Percentiles rank a stretch among this genome's conserved stretches.
These are phyloP conservation scores for Diatrype stigma DNA, from an alignment of 2,329 filamentous ascomycete genomes.

Conservation along the genomic window DNA sequence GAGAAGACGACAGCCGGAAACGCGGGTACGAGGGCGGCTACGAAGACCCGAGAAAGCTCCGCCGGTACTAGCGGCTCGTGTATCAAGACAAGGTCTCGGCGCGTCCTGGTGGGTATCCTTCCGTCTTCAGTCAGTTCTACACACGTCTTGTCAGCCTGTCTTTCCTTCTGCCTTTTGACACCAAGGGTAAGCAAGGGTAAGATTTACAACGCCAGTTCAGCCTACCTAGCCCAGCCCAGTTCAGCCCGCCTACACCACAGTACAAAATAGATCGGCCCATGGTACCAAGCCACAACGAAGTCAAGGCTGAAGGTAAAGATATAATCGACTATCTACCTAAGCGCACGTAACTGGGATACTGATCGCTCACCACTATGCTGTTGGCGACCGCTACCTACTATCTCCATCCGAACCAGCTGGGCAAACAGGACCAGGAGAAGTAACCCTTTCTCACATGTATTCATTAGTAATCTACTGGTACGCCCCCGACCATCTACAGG, in stretches of 20 bases:
- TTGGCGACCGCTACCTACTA: slow-evolving; percentile 6
- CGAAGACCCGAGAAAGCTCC: slow-evolving; percentile 70
- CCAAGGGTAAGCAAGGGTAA: slow-evolving; percentile 34
- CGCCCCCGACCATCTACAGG: background rate
- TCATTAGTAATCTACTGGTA: slow-evolving; percentile 11
- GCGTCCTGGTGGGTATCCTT: slow-evolving; percentile 45
- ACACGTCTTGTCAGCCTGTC: slow-evolving; percentile 25
- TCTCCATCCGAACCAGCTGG: background rate
- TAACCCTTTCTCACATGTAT: slow-evolving; percentile 23
- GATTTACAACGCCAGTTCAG: slow-evolving; percentile 12
- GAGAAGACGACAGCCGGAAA: slow-evolving; percentile 59
- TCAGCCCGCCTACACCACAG: background rate
- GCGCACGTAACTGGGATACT: slow-evolving; percentile 1
- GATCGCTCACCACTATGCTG: background rate
- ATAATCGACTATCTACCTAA: background rate
- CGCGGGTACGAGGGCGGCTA: slow-evolving; percentile 73
- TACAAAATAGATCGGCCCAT: background rate
- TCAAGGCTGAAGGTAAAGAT: slow-evolving; percentile 11
- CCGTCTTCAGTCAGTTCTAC: slow-evolving; percentile 25
- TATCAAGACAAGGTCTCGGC: slow-evolving; percentile 35
- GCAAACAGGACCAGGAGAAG: slow-evolving; percentile 19
- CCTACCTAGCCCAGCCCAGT: background rate
- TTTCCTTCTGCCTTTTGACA: slow-evolving; percentile 31
- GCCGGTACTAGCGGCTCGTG: slow-evolving; percentile 46
- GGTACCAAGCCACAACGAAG: slow-evolving; percentile 1